These are phyloP conservation scores for Podospora pseudocomata DNA, from an alignment of 495 filamentous ascomycete species.

Conservation along the genomic window DNA sequence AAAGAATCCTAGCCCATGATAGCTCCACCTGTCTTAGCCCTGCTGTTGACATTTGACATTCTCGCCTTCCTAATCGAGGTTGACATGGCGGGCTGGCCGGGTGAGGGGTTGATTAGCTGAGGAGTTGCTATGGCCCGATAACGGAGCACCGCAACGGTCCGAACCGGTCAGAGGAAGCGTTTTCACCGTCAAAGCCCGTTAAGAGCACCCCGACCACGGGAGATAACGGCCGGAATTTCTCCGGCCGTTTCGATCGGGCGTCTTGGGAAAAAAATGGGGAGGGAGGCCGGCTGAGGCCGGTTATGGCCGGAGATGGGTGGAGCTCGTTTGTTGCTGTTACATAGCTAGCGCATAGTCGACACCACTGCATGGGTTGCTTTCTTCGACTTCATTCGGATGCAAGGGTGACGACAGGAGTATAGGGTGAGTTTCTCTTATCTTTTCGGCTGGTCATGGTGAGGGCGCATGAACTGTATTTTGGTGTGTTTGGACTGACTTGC, in stretches of 20 bases:
- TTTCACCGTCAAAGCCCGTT: background rate
- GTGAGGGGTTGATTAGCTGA: background rate
- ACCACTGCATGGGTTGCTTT: background rate
- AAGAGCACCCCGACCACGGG: constrained; percentile 7
- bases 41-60: background rate
- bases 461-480: background rate
- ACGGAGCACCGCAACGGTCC: constrained; percentile 12
- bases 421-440: background rate
- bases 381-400: constrained; percentile 9
- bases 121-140: constrained; percentile 5
- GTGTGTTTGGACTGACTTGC: background rate
- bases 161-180: background rate
- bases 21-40: background rate
- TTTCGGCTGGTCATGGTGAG: background rate
- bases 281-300: constrained; percentile 33
- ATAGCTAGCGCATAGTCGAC: constrained; percentile 7
- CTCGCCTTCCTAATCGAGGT: background rate
- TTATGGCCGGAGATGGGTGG: constrained; percentile 35
- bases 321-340: constrained; percentile 24
- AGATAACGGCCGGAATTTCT: constrained; percentile 32
- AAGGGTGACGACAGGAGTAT: constrained; percentile 2
- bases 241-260: constrained; percentile 28
- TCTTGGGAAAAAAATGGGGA: background rate
- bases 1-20: background rate
- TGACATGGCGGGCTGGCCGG: background rate